A percentile compares a stretch with the other conserved stretches of the same genome.
phyloP scores from a whole-genome alignment of 495 filamentous ascomycete species.

The Penicillium lividum region DNA sequence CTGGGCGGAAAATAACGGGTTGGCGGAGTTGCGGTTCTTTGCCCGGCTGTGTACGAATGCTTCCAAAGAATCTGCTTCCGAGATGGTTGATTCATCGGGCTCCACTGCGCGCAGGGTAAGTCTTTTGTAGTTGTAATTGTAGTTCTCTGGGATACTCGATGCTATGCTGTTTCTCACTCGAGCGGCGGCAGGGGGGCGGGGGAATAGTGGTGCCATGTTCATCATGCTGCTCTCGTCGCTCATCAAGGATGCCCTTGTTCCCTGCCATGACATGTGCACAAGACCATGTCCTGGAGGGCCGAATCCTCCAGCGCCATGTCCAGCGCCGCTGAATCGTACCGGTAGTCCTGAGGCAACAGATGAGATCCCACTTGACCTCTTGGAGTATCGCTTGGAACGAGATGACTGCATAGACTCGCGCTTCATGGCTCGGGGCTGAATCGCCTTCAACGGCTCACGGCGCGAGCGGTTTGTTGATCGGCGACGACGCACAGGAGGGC shows the following conservation, averaged over 20 bases:
- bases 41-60: conserved; percentile 49
- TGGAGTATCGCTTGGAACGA: conserved; percentile 43
- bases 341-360: conserved; percentile 41
- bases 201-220: conserved; percentile 41
- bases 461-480: conserved; percentile 33
- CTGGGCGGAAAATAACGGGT: conserved; percentile 46
- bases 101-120: conserved; percentile 39
- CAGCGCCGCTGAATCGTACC: conserved; percentile 46
- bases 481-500: conserved; percentile 37
- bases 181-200: conserved; percentile 36
- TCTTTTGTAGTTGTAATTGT: conserved; percentile 37
- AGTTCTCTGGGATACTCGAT: conserved; percentile 33
- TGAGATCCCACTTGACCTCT: conserved; percentile 47
- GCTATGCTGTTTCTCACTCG: conserved; percentile 33
- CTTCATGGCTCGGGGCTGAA: conserved; percentile 46
- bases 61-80: conserved; percentile 47
- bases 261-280: conserved; percentile 52
- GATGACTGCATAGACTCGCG: conserved; percentile 44
- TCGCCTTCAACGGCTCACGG: conserved; percentile 41
- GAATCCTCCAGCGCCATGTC: conserved; percentile 51
- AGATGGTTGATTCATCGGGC: conserved; percentile 36
- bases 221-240: conserved; percentile 42
- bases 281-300: conserved; percentile 47
- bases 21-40: conserved; percentile 45
- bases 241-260: conserved; percentile 37